Evolutionary conservation across 2,329 filamentous ascomycete species (phyloP).

Genomic region (Harringtonia lauricola): DNA sequence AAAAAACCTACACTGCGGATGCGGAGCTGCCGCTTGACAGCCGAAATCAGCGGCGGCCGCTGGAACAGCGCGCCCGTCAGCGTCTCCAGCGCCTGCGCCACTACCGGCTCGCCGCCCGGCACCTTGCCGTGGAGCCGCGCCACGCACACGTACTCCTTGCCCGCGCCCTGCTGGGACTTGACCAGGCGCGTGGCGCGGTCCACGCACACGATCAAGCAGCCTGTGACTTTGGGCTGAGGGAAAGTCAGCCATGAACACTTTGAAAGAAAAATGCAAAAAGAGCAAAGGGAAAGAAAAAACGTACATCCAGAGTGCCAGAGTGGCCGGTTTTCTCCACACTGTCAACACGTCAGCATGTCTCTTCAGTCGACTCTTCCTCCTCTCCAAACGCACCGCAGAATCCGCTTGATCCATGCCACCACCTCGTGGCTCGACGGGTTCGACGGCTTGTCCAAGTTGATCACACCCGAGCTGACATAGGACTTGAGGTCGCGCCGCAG

Average conservation of each 20-base stretch:
- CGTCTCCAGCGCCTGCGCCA: constrained; percentile 87
- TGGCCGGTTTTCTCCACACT: constrained; percentile 95
- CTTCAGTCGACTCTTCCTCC: background rate
- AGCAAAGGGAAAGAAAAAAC: background rate
- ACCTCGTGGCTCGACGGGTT: constrained; percentile 98
- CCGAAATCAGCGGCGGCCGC: constrained; percentile 91
- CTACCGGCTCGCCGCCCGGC: constrained; percentile 84
- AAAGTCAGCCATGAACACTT: background rate
- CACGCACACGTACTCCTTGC: constrained; percentile 97
- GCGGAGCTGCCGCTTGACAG: constrained; percentile 96
- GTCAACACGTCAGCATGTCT: background rate
- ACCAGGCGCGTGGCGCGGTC: constrained; percentile 95
- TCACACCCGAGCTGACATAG: constrained; percentile 94
- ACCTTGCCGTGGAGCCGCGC: constrained; percentile 93
- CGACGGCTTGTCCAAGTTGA: constrained; percentile 95
- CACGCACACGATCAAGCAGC: constrained; percentile 41
- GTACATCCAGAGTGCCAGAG: constrained; percentile 79
- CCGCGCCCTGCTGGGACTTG: constrained; percentile 96
- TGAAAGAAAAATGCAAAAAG: background rate
- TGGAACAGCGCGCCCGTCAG: constrained; percentile 96
- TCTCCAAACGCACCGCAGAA: constrained; percentile 56
- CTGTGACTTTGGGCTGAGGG: constrained; percentile 65
- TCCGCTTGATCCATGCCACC: constrained; percentile 98
- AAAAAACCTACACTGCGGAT: constrained; percentile 57
- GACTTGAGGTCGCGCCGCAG: constrained; percentile 92